These are phyloP conservation scores for Dryas alaskensis DNA, from an alignment of 306 rosid species.

Conservation along the genomic window DNA sequence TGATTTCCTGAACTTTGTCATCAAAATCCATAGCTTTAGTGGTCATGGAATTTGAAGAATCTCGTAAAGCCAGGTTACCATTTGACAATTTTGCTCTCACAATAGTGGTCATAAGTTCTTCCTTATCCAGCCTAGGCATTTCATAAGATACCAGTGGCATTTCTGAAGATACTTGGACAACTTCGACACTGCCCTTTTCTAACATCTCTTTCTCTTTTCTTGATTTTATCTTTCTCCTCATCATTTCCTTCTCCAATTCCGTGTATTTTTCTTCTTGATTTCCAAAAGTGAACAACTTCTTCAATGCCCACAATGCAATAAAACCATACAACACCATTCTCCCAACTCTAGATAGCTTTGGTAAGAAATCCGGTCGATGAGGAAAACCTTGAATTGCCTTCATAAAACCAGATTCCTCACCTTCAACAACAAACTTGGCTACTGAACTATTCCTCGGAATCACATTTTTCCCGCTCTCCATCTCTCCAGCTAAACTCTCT, in stretches of 20 bases:
- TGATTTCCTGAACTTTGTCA: conserved; percentile 58
- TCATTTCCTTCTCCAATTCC: conserved; percentile 68
- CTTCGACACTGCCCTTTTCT: conserved; percentile 55
- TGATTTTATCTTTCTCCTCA: conserved; percentile 80
- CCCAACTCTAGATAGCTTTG: conserved; percentile 51
- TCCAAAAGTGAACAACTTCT: conserved; percentile 49
- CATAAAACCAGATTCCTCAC: conserved; percentile 47
- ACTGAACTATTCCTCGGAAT: conserved; percentile 77
- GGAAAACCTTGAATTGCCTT: conserved; percentile 44
- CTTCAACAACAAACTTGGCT: conserved; percentile 67
- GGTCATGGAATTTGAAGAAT: conserved; percentile 26
- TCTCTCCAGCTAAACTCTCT: conserved; percentile 58
- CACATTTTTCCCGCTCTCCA: conserved; percentile 70
- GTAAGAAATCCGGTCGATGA: conserved; percentile 40
- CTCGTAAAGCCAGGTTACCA: conserved; percentile 34
- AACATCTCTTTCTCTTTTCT: conserved; percentile 66
- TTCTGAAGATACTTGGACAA: conserved; percentile 46
- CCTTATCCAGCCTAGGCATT: conserved; percentile 70
- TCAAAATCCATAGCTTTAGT: conserved; percentile 32
- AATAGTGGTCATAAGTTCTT: conserved; percentile 55
- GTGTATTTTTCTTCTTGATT: conserved; percentile 49
- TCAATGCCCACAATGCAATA: conserved; percentile 61
- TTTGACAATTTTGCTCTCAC: conserved; percentile 44
- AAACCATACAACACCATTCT: conserved; percentile 49
- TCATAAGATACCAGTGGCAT: conserved; percentile 23